A percentile compares a stretch with the other conserved stretches of the same genome.
These are phyloP conservation scores for Adansonia digitata DNA, from an alignment of 345 rosid genomes.

Conservation along the genomic window DNA sequence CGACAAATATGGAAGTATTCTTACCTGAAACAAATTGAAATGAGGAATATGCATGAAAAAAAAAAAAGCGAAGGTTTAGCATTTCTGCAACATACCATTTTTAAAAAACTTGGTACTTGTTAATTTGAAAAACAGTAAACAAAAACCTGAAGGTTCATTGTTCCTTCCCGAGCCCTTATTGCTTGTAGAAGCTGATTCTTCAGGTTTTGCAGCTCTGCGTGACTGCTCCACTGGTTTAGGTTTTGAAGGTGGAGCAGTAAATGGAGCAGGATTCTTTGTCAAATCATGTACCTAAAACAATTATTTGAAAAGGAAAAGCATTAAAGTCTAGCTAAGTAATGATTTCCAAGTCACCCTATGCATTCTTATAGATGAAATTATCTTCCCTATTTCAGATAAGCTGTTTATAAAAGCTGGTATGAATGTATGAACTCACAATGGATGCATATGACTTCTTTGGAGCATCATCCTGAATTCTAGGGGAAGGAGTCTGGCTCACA, in stretches of 20 bases:
- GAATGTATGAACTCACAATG: conserved; percentile 35
- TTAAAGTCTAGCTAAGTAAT: background rate
- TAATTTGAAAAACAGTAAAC: background rate
- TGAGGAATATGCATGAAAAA: background rate
- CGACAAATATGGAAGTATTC: conserved; percentile 55
- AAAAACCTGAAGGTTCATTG: conserved; percentile 33
- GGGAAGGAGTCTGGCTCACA: conserved; percentile 17
- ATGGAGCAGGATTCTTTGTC: conserved; percentile 34
- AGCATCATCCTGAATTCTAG: conserved; percentile 31
- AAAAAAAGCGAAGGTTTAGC: background rate
- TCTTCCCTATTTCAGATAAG: background rate
- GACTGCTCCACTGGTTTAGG: conserved; percentile 32
- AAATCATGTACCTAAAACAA: conserved; percentile 43
- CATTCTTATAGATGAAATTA: background rate
- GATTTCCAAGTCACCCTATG: background rate
- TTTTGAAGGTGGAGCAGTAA: conserved; percentile 29
- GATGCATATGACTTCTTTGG: conserved; percentile 58
- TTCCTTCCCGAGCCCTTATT: conserved; percentile 28
- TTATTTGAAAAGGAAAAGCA: background rate
- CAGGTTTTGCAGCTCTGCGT: conserved; percentile 14
- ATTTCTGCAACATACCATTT: background rate
- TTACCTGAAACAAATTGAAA: conserved; percentile 32
- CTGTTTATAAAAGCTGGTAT: background rate
- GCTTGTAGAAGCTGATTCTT: conserved; percentile 20
- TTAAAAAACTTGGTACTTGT: background rate